Evolutionary conservation across 139 green algal species (phyloP), one percentile per base, ranked within the genome.

Genomic region (Chlamydomonas incerta): DNA sequence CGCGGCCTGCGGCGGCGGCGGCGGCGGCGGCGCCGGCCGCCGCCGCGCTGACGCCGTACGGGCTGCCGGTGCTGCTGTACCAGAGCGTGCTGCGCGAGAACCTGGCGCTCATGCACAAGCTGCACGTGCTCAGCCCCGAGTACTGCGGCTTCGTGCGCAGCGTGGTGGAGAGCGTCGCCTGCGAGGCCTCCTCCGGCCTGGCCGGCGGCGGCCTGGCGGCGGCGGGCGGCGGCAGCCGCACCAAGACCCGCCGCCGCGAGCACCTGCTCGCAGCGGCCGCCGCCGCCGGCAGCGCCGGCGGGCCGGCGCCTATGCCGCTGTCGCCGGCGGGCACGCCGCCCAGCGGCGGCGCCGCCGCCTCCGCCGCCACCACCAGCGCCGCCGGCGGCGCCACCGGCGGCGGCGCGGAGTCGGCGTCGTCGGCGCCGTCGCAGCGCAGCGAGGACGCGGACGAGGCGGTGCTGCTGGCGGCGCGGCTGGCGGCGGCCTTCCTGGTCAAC

Each of bases 141-240:
- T 94, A 93, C 85, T 92, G 92, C 76, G 71, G 29, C 26, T 93
- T 95, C 60, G 66, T 96, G 50, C 80, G 86, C 15, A 83, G 81
- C 41, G 60, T 66, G 60, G 60, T 66, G 24, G 60, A 66, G 60
- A 50, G 41, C 41, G 41, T 50, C 6, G 41, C 41, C 41, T 50
- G 41, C 41, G 41, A 50, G 41, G 41, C 41, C 41, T 50, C 41
- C 41, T 50, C 41, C 41, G 41, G 41, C 63, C 67, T 50, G 26
- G 28, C 75, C 72, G 75, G 76, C 74, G 79, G 82, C 62, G 74
- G 84, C 71, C 76, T 91, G 15, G 72, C 62, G 9, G 83, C 41
- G 41, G 41, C 41, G 41, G 41, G 41, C 41, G 41, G 41, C 41
- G 41, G 41, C 41, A 50, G 55, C 2, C 72, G 88, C 35, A 62